Percentiles rank a stretch among this genome's conserved stretches.
These are phyloP conservation scores for Stereum hirsutum DNA, from an alignment of 1,284 basidiomycete genomes.

Conservation along the genomic window DNA sequence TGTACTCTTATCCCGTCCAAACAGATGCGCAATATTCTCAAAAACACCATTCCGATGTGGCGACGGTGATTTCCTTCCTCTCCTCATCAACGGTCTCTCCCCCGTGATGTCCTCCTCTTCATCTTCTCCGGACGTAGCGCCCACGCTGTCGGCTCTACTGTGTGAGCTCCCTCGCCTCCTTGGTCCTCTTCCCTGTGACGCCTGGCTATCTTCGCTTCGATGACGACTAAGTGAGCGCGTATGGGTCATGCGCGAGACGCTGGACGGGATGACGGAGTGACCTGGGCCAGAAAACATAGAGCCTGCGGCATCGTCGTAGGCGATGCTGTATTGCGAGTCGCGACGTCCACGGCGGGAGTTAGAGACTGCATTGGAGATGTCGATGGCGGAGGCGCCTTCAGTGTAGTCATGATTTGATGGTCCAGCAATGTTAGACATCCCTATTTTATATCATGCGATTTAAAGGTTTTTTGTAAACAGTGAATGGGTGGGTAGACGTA, in stretches of 20 bases:
- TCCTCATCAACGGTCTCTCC: slow-evolving; percentile 7
- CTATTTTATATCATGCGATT: too few species aligned
- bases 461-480: too few species aligned
- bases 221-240: slow-evolving; percentile 33
- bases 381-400: slow-evolving; percentile 70
- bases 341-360: slow-evolving; percentile 41
- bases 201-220: slow-evolving; percentile 35
- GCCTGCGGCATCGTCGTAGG: slow-evolving; percentile 48
- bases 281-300: slow-evolving; percentile 73
- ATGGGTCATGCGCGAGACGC: slow-evolving; percentile 68
- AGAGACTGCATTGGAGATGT: slow-evolving; percentile 51
- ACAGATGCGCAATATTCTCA: slow-evolving; percentile 62
- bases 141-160: too few species aligned
- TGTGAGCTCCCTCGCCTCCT: slow-evolving; percentile 14
- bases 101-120: slow-evolving; percentile 13
- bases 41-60: slow-evolving; percentile 47
- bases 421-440: slow-evolving; percentile 4
- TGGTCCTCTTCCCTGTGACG: slow-evolving; percentile 11
- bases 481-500: too few species aligned
- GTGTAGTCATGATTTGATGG: slow-evolving; percentile 55
- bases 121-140: too few species aligned
- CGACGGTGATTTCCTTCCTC: slow-evolving; percentile 23
- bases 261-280: slow-evolving; percentile 62
- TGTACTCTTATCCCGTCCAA: slow-evolving; percentile 34
- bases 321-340: slow-evolving; percentile 57